Conservation (phyloP, 306 rosid species). For the Vigna hirtella region DNA sequence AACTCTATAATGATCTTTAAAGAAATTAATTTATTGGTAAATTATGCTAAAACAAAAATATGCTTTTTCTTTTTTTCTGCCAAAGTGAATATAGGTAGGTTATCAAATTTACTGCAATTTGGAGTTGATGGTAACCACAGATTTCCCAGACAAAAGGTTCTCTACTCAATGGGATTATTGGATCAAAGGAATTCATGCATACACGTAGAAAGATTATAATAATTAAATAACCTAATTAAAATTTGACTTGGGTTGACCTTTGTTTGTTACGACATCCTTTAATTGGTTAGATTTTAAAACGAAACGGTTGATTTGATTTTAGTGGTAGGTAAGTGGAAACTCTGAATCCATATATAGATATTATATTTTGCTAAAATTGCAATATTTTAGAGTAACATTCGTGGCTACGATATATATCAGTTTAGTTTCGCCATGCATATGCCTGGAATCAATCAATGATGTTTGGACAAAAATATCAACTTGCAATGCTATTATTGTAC, state of each 20-base stretch:
- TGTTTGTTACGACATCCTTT: neutral
- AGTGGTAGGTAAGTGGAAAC: neutral
- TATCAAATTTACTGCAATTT: neutral
- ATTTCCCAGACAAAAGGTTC: neutral
- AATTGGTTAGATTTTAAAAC: slow-evolving; percentile 31
- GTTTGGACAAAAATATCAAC: slow-evolving; percentile 22
- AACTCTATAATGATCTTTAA: too few relatives aligned
- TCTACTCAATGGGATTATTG: neutral
- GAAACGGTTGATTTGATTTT: slow-evolving; percentile 16
- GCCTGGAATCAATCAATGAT: neutral
- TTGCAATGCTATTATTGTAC: neutral
- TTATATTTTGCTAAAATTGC: slow-evolving; percentile 1
- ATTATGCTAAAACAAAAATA: too few relatives aligned
- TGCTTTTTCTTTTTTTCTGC: too few relatives aligned
- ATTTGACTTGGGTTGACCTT: slow-evolving; percentile 17
- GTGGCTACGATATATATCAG: slow-evolving; percentile 13
- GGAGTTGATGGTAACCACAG: neutral
- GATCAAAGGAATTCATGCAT: neutral
- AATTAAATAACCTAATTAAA: neutral
- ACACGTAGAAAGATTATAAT: too few relatives aligned
- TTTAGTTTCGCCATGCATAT: neutral
- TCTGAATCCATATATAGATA: slow-evolving; percentile 20
- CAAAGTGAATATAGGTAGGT: too few relatives aligned
- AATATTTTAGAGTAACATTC: neutral
- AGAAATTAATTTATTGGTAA: too few relatives aligned